A percentile compares a stretch with the other conserved stretches of the same genome.
phyloP scores from a whole-genome alignment of 768 basidiomycete genomes.

The Phaeotremella skinneri region DNA sequence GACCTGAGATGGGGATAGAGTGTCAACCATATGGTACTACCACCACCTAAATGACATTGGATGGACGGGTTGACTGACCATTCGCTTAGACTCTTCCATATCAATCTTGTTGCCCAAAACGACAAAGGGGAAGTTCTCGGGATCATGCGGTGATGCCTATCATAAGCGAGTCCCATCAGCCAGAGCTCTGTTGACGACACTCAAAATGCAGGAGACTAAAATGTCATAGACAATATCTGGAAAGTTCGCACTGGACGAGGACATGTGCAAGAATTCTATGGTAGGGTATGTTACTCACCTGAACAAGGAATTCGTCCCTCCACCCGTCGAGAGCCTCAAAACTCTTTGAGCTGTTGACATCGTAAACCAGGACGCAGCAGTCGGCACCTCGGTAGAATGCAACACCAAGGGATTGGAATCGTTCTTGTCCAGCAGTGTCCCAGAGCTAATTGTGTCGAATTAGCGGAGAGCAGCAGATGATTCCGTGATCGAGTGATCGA shows the following conservation, averaged over 20 bases:
- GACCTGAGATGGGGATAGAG: slow-evolving; percentile 59
- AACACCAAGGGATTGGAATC: slow-evolving; percentile 97
- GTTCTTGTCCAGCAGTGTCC: slow-evolving; percentile 99
- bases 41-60: not conserved
- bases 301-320: slow-evolving; percentile 97
- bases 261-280: not conserved
- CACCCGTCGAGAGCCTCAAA: slow-evolving; percentile 99
- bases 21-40: too few relatives aligned
- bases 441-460: slow-evolving; percentile 65
- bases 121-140: slow-evolving; percentile 99
- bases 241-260: not conserved
- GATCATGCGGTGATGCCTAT: slow-evolving; percentile 96
- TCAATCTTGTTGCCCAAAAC: slow-evolving; percentile 99
- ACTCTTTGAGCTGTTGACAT: slow-evolving; percentile 97
- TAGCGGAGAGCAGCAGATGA: slow-evolving; percentile 4
- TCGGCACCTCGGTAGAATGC: slow-evolving; percentile 99
- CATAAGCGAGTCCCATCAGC: not conserved
- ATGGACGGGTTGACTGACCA: slow-evolving; percentile 59
- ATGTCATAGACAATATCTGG: not conserved
- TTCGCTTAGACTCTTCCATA: slow-evolving; percentile 96
- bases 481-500: slow-evolving; percentile 16
- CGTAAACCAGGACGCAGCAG: slow-evolving; percentile 98
- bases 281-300: slow-evolving; percentile 42
- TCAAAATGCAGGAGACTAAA: not conserved
- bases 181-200: not conserved